Conservation (phyloP, 2,329 filamentous ascomycete species). For the Aschersonia sp. region DNA sequence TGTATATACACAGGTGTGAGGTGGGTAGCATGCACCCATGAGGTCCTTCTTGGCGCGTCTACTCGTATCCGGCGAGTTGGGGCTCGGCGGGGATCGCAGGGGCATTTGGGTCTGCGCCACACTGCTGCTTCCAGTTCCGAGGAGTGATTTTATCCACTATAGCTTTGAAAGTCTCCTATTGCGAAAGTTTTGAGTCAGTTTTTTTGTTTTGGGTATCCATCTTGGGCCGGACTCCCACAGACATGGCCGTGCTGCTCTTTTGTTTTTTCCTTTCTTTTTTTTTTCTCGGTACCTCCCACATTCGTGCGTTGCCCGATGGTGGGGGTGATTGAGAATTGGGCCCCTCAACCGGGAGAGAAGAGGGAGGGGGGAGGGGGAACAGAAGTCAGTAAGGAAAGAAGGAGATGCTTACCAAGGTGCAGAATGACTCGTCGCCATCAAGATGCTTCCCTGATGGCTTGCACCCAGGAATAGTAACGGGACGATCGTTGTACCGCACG, state of each 20-base stretch:
- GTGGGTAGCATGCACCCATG: neutral
- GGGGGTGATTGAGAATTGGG: no score
- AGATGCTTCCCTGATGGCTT: slow-evolving; percentile 64
- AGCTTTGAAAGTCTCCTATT: slow-evolving; percentile 71
- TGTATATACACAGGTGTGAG: no score
- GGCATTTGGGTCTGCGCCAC: slow-evolving; percentile 26
- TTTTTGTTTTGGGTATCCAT: neutral
- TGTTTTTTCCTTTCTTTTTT: no score
- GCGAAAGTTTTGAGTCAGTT: slow-evolving; percentile 1
- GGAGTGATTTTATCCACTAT: slow-evolving; percentile 88
- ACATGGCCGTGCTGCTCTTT: no score
- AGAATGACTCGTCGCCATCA: slow-evolving; percentile 75
- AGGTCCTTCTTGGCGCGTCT: neutral
- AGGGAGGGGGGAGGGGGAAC: neutral
- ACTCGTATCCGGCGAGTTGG: slow-evolving; percentile 36
- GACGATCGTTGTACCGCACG: slow-evolving; percentile 76
- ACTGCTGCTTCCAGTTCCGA: slow-evolving; percentile 52
- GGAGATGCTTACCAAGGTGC: slow-evolving; percentile 54
- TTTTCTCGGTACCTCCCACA: neutral
- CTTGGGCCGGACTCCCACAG: no score
- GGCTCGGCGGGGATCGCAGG: slow-evolving; percentile 31
- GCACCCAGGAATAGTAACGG: slow-evolving; percentile 74
- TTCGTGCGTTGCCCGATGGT: no score
- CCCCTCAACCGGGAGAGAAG: no score
- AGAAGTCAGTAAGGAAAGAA: neutral